A percentile compares a stretch with the other conserved stretches of the same genome.
Evolutionary conservation across 495 filamentous ascomycete genomes (phyloP).

Genomic region (Cryomyces minteri): DNA sequence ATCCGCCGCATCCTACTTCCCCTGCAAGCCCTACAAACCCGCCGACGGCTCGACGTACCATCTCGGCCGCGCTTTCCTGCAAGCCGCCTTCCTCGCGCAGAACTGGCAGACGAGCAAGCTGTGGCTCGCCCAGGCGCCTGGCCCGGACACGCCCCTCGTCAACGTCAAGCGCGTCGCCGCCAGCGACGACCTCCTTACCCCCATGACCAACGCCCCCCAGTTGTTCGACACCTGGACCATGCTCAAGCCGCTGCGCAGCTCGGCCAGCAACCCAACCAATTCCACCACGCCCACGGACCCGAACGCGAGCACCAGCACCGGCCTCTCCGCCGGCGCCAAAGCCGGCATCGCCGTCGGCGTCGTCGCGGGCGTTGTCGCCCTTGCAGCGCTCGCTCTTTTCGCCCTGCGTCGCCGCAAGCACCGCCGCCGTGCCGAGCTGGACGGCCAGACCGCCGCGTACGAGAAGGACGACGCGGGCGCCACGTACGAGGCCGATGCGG

Average conservation of each 20-base stretch:
- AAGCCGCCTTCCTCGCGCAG: slow-evolving; percentile 35
- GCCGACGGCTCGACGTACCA: slow-evolving; percentile 9
- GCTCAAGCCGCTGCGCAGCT: neutral
- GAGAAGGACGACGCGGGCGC: no score
- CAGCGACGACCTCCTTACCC: neutral
- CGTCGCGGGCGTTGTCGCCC: neutral
- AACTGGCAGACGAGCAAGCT: slow-evolving; percentile 20
- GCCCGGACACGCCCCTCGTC: neutral
- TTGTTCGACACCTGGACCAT: neutral
- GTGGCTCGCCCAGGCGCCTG: slow-evolving; percentile 2
- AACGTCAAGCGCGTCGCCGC: neutral
- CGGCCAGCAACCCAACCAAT: no score
- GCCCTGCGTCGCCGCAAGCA: no score
- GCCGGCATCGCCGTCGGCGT: neutral
- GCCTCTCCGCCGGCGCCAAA: neutral
- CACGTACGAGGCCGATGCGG: no score
- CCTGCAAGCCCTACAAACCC: slow-evolving; percentile 28
- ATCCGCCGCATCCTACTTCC: slow-evolving; percentile 29
- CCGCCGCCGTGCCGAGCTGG: no score
- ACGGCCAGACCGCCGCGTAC: no score
- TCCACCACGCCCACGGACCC: neutral
- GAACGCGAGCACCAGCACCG: neutral
- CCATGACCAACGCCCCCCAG: neutral
- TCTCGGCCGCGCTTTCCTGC: slow-evolving; percentile 36
- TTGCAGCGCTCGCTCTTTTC: neutral